Evolutionary conservation across 768 basidiomycete genomes (phyloP), one percentile per base, ranked within the genome.

Genomic region (Omphalotus guepiniiformis): DNA sequence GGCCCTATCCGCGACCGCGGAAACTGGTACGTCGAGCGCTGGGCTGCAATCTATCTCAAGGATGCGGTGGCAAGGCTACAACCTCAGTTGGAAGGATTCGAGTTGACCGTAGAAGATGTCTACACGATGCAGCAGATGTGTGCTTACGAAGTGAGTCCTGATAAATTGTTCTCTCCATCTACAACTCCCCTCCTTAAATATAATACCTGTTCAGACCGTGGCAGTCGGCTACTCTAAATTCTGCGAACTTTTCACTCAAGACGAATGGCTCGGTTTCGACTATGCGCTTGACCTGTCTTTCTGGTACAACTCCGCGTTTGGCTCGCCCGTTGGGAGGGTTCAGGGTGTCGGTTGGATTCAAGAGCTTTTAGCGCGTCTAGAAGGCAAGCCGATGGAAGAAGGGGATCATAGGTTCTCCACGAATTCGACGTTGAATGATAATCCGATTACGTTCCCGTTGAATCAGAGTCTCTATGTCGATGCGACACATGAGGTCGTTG

Each of bases 261-360:
- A 89, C 36, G 93, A 96, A 64, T 97, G 93, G 93, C 84, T 88
- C 60, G 91, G 91, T 0, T 95, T 93, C 62, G 79, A 90, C 61
- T 95, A 96, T 52, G 75, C 85, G 80, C 66, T 86, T 52, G 86
- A 88, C 55, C 63, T 85, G 9, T 63, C 57, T 54, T 87, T 85
- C 70, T 87, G 85, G 84, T 91, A 90, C 53, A 76, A 77, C 51
- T 85, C 80, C 4, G 82, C 83, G 5, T 94, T 86, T 61, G 93
- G 95, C 3, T 85, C 83, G 2, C 88, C 93, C 0, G 73, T 88
- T 5, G 84, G 83, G 1, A 79, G 86, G 9, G 78, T 81, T 8
- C 85, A 83, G 53, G 90, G 88, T 34, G 71, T 88, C 42, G 89
- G 91, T 16, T 92, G 85, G 56, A 55, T 92, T 21, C 85, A 93